Evolutionary conservation across 2,329 filamentous ascomycete species (phyloP), one percentile per base, ranked within the genome.

Genomic region (Pseudocercospora musae): DNA sequence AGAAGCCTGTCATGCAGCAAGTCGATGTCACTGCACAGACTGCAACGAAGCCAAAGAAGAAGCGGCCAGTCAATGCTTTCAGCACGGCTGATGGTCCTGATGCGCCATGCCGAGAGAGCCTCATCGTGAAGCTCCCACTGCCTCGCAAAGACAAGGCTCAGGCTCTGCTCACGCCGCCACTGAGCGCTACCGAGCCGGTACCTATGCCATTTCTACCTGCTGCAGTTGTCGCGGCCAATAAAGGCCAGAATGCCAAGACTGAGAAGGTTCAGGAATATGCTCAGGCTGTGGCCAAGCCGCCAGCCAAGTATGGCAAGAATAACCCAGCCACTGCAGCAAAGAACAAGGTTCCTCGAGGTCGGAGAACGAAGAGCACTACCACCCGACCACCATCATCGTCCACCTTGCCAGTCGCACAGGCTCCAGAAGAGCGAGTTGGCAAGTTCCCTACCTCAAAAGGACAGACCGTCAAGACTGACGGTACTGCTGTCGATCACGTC

Each of bases 51-150:
- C 44, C 49, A 20, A 65, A 60, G 52, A 68, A 68, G 62, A 63
- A 58, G 48, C 62, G 62, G 7, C 66, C 66, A n/a, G 49, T 57
- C 23, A 66, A 66, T 49, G 64, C 58, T 11, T 64, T 67, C 53
- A 59, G 54, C 31, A 62, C 63, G 15, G 52, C 60, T 10, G 27
- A 62, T 20, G 10, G 27, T 21, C 31, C 29, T 50, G 54, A 62
- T 27, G 11, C 29, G 20, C 21, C 37, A 21, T 33, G 25, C 2
- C 48, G 48, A 50, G 21, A 37, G 10, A 9, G 44, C 29, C 20
- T 20, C 20, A 5, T 54, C 8, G 59, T 62, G 54, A 58, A 58
- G 46, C 54, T 62, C 10, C 48, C 29, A 25, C 1, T 55, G 13
- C 23, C 21, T 31, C 10, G 10, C 13, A 37, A 48, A 13, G 49